Evolutionary conservation across 495 filamentous ascomycete genomes (phyloP).

Genomic region (Jackrogersella multiformis): DNA sequence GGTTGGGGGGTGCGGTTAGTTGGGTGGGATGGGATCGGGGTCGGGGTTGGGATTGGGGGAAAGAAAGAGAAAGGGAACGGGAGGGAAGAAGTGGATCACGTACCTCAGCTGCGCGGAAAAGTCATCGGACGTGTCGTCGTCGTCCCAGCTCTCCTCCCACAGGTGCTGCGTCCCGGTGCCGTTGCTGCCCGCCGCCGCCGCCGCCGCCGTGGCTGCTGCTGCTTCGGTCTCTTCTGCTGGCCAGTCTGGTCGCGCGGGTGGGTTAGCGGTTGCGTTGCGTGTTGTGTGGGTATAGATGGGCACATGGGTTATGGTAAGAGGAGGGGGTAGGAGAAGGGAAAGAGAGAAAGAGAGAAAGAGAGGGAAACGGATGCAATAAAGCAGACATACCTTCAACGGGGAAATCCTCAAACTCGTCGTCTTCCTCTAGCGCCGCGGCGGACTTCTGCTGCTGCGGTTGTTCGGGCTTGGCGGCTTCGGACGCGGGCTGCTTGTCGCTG

Average conservation of each 20-base stretch:
- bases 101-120: slow-evolving; percentile 96
- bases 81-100: slow-evolving; percentile 47
- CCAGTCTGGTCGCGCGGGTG: slow-evolving; percentile 78
- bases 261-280: not conserved
- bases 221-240: slow-evolving; percentile 85
- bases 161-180: slow-evolving; percentile 72
- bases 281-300: too few species aligned
- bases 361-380: not conserved
- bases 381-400: slow-evolving; percentile 82
- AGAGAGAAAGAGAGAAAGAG: not conserved
- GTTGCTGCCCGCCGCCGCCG: slow-evolving; percentile 48
- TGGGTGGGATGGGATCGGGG: not conserved
- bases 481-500: slow-evolving; percentile 57
- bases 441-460: slow-evolving; percentile 49
- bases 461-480: slow-evolving; percentile 57
- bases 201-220: slow-evolving; percentile 50
- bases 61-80: slow-evolving; percentile 7
- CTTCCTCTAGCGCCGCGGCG: slow-evolving; percentile 81
- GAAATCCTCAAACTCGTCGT: slow-evolving; percentile 99
- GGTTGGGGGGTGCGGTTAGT: slow-evolving; percentile 33
- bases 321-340: not conserved
- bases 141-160: slow-evolving; percentile 99
- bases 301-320: not conserved
- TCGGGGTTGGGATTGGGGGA: not conserved
- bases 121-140: slow-evolving; percentile 96